A percentile compares a stretch with the other conserved stretches of the same genome.
Evolutionary conservation across 108 stramenopile genomes (phyloP).

Genomic region (Nitzschia sp.): DNA sequence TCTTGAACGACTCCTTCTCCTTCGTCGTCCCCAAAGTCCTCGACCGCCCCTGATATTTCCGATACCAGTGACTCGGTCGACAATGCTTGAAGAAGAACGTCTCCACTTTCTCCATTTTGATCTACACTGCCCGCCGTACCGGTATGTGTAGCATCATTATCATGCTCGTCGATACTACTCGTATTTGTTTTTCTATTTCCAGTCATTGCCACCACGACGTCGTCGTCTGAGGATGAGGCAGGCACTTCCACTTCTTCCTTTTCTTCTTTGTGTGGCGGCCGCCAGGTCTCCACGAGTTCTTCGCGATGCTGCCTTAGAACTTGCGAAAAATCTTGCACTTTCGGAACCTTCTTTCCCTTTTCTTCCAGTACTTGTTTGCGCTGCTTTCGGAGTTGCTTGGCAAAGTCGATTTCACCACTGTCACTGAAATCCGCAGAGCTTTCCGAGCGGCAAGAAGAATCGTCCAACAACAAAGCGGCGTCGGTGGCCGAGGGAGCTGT

Average conservation of each 20-base stretch:
- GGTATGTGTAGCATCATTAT: no score
- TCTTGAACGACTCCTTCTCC: background rate
- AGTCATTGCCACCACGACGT: background rate
- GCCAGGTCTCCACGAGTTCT: constrained; percentile 13
- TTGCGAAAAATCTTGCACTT: constrained; percentile 16
- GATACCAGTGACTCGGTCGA: background rate
- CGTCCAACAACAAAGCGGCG: no score
- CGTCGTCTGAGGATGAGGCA: background rate
- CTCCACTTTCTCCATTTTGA: background rate
- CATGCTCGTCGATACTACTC: background rate
- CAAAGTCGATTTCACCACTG: constrained; percentile 24
- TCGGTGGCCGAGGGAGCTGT: background rate
- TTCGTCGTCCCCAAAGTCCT: no score
- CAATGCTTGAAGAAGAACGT: background rate
- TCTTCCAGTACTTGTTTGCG: constrained; percentile 28
- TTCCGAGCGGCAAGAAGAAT: background rate
- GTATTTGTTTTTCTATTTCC: background rate
- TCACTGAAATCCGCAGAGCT: background rate
- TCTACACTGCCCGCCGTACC: no score
- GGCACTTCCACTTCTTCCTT: background rate
- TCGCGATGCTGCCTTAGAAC: constrained; percentile 24
- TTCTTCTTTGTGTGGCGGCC: background rate
- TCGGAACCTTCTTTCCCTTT: background rate
- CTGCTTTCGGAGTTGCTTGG: constrained; percentile 20
- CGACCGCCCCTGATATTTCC: background rate